Evolutionary conservation across 345 rosid genomes (phyloP).

Genomic region (Eutrema heterophyllum): DNA sequence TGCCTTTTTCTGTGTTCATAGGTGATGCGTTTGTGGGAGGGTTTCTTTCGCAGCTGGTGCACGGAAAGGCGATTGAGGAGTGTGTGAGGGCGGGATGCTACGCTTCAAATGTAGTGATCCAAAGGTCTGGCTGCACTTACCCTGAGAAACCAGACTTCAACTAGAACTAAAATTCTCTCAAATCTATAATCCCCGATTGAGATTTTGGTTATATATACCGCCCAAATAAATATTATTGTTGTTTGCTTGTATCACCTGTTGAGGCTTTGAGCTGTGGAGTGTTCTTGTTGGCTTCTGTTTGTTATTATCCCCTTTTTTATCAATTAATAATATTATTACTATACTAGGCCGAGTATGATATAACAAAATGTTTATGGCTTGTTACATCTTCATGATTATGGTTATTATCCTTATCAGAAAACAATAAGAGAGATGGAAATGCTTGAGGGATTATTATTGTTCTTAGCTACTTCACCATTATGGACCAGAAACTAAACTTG

Average conservation of each 20-base stretch:
- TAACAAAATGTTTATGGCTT: neutral
- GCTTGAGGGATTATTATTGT: too few species aligned
- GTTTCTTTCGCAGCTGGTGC: constrained; percentile 79
- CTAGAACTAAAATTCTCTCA: neutral
- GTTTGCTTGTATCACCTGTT: constrained; percentile 22
- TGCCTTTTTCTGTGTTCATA: constrained; percentile 1
- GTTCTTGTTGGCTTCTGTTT: neutral
- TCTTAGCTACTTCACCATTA: too few species aligned
- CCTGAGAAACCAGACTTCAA: constrained; percentile 44
- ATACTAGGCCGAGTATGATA: neutral
- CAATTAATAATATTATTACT: neutral
- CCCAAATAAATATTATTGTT: constrained; percentile 15
- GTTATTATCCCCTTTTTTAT: neutral
- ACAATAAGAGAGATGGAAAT: too few species aligned
- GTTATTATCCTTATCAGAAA: too few species aligned
- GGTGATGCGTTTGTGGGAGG: constrained; percentile 75
- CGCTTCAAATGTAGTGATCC: constrained; percentile 81
- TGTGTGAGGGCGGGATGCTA: constrained; percentile 83
- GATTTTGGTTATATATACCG: constrained; percentile 2
- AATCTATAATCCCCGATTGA: neutral
- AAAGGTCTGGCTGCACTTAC: constrained; percentile 93
- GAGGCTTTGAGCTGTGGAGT: constrained; percentile 15
- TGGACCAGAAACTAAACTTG: too few species aligned
- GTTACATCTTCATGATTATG: neutral
- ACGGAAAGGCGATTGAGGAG: constrained; percentile 64